Evolutionary conservation across 768 basidiomycete species (phyloP), one percentile per base, ranked within the genome.

Genomic region (Tylopilus intermedius): DNA sequence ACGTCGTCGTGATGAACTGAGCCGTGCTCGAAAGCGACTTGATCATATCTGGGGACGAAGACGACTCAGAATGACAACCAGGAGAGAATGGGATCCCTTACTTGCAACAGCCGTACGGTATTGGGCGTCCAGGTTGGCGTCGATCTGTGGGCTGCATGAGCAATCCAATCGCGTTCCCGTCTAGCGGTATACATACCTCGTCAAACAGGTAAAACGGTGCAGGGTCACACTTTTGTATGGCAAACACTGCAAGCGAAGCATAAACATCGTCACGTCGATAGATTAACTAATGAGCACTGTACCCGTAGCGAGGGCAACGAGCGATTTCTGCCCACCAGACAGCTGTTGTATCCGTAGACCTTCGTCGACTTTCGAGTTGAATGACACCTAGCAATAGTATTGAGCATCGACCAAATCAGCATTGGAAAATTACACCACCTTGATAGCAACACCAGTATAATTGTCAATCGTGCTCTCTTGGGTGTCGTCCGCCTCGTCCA

Each of bases 181-280:
- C 30, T 8, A 8, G n/a, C 14, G 42, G 45, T 26, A 37, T 18
- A 2, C 38, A 8, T 55, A 86, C 87, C 76, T 98, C 96, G 66
- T 99, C 96, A 62, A 99, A 98, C n/a, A 99, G 78, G 70, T 98
- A 98, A 75, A 99, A 99, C 2, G 96, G 96, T 0, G 96, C 95
- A 2, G 96, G 96, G 63, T 99, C 96, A 66, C 95, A 98, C 71
- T 96, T 97, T 71, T 99, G 96, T 59, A 98, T 98, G 14, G 95
- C 93, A 63, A 99, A 98, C 24, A 99, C 94, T 90, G 63, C 1
- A 29, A 44, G 30, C n/a, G 11, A 15, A 40, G 21, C 29, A 8
- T 8, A 46, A 67, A 21, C 60, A 47, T 33, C 8, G 10, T 46
- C 21, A 18, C 11, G 6, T 40, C 32, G 14, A 22, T 7, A 22